Evolutionary conservation across 192 early-diverging fungal species (phyloP).

Genomic region (Podila minutissima): DNA sequence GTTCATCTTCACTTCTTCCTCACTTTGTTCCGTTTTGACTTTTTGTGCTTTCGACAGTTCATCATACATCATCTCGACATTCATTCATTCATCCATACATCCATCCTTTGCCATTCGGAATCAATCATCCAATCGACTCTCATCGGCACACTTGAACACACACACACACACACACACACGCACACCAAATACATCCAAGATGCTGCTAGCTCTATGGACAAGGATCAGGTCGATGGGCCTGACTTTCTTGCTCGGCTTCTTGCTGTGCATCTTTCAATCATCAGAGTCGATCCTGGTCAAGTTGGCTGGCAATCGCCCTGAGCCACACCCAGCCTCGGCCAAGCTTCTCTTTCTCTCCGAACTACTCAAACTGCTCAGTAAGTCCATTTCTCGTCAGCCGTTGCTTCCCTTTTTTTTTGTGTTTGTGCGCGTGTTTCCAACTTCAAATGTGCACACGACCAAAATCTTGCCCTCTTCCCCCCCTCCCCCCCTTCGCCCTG

Average conservation of each 20-base stretch:
- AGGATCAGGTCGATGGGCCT: conserved; percentile 25
- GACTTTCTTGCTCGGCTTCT: conserved; percentile 47
- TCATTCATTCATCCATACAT: neutral
- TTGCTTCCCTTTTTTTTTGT: neutral
- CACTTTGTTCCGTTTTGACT: conserved; percentile 4
- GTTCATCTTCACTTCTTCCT: neutral
- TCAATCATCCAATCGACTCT: neutral
- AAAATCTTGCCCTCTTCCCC: too few species aligned
- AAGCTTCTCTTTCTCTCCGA: conserved; percentile 51
- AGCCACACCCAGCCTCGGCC: conserved; percentile 47
- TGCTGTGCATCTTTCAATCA: conserved; percentile 51
- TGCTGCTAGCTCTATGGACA: conserved; percentile 15
- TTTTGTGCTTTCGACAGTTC: too few species aligned
- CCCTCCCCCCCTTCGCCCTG: too few species aligned
- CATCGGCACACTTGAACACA: neutral
- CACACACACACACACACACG: neutral
- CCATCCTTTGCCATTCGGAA: neutral
- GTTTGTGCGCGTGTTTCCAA: neutral
- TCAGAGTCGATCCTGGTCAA: conserved; percentile 53
- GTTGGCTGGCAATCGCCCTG: conserved; percentile 43
- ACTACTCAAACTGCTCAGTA: conserved; percentile 46
- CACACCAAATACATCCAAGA: neutral
- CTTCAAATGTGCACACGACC: too few species aligned
- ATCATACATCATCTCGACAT: neutral
- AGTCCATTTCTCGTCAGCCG: conserved; percentile 7